Base-by-base conservation (phyloP, 1,284 basidiomycete species). In the Ganoderma sp. region DNA sequence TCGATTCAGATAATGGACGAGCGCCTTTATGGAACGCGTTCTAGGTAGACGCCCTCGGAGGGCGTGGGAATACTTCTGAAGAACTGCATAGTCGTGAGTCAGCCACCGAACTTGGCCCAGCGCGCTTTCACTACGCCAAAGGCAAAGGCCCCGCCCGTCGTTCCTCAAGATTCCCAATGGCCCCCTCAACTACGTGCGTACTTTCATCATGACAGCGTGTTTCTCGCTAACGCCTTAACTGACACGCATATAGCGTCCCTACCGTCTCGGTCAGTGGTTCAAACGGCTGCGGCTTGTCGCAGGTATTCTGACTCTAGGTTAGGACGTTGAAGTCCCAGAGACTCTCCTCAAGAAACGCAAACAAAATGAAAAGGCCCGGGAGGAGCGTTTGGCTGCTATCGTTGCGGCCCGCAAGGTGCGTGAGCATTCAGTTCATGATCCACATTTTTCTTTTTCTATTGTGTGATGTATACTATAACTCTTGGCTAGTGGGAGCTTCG, bases 261-360 rank as follows among this genome's bases (percentile, higher is more conserved):
- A 88, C 85, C 79, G 88, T 90, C 83, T 84, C 89, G 84, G 90
- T 92, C 73, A 83, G 89, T 82, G 69, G n/a, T 41, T 41, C 41
- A 3, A 60, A 15, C 19, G 50, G 54, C 42, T 37, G 28, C 61
- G 22, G 12, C 19, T n/a, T 8, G 22, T 12, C 2, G 15, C n/a
- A 17, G 8, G 67, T 61, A 54, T 61, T 65, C 48, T 71, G 70
- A 73, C 65, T 28, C 37, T 64, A 67, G 39, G 19, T 50, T 78
- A 94, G 93, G 87, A 89, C 79, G 88, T 97, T 80, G 93, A 96
- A 88, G 95, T 97, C 84, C 96, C 96, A 82, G 96, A 98, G 90
- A 98, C 96, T 79, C 90, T 98, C 86, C 94, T 98, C 86, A 98
- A 98, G 89, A 99, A 99, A 90, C 90, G 98, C 85, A 97, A 98